These are phyloP conservation scores for Cochlearia excelsa DNA, from an alignment of 345 rosid genomes.

Conservation along the genomic window DNA sequence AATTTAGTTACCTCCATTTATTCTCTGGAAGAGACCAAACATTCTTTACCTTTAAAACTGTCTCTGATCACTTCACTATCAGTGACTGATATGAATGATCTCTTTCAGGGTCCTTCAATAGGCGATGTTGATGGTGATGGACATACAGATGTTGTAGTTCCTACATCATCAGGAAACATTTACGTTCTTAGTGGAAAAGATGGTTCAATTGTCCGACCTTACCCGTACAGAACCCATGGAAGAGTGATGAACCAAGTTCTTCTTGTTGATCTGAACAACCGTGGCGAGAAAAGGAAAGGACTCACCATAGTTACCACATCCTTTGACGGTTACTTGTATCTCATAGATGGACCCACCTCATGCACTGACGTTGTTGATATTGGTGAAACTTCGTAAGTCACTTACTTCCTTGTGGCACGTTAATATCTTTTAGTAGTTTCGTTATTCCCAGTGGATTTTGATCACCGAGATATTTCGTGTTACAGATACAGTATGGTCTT, in stretches of 20 bases:
- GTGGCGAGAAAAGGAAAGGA: background rate
- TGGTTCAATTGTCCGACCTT: background rate
- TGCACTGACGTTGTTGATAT: background rate
- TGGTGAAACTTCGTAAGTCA: background rate
- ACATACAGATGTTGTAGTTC: background rate
- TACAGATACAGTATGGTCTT: background rate
- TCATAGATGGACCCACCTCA: background rate
- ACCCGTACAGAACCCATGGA: background rate
- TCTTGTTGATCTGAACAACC: background rate
- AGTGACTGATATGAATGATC: background rate
- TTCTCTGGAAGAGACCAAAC: background rate
- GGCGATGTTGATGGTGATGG: background rate
- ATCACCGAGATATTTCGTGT: background rate
- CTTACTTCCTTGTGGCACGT: background rate
- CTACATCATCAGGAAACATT: background rate
- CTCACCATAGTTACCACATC: no score
- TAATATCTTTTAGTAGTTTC: background rate
- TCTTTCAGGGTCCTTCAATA: background rate
- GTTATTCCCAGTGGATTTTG: background rate
- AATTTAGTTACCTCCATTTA: constrained; percentile 1
- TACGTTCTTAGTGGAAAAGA: background rate
- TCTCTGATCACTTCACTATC: background rate
- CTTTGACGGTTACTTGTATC: background rate
- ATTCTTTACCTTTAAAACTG: background rate
- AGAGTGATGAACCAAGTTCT: background rate